A percentile compares a stretch with the other conserved stretches of the same genome.
These are phyloP conservation scores for Backusella morwellensis DNA, from an alignment of 192 early-diverging fungal genomes.

Conservation along the genomic window DNA sequence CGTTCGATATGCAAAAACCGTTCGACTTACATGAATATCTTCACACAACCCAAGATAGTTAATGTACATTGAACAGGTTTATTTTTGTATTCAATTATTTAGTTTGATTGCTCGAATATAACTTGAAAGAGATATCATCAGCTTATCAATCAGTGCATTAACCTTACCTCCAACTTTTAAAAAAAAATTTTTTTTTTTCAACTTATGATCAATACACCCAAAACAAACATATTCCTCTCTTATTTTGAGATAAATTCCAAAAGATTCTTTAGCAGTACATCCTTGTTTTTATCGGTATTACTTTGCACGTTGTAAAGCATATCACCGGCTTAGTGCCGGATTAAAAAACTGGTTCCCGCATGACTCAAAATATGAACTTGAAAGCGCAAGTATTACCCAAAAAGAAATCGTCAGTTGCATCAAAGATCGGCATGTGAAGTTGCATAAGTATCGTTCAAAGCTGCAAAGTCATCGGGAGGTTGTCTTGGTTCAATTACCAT, in stretches of 20 bases:
- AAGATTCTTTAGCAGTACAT: conserved; percentile 89
- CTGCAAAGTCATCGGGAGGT: conserved; percentile 87
- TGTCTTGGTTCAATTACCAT: conserved; percentile 97
- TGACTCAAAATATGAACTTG: conserved; percentile 73
- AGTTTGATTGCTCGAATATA: conserved; percentile 98
- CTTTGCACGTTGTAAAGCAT: conserved; percentile 88
- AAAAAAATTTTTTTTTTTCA: conserved; percentile 78
- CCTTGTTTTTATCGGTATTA: conserved; percentile 99
- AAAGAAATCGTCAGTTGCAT: conserved; percentile 76
- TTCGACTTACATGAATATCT: conserved; percentile 91
- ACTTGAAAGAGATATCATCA: conserved; percentile 91
- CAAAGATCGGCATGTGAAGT: conserved; percentile 89
- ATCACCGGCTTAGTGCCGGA: conserved; percentile 96
- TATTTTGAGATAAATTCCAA: conserved; percentile 80
- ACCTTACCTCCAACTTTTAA: conserved; percentile 94
- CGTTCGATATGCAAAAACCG: conserved; percentile 62
- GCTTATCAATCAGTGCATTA: conserved; percentile 84
- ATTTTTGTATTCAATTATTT: conserved; percentile 90
- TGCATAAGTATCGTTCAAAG: conserved; percentile 96
- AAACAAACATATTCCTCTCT: conserved; percentile 65
- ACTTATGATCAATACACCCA: conserved; percentile 64
- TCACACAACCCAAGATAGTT: conserved; percentile 95
- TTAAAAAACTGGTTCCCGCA: conserved; percentile 66
- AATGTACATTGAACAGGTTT: conserved; percentile 89
- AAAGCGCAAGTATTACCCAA: conserved; percentile 58